phyloP scores from a whole-genome alignment of 805 yeast species.

The Candida railenensis region DNA sequence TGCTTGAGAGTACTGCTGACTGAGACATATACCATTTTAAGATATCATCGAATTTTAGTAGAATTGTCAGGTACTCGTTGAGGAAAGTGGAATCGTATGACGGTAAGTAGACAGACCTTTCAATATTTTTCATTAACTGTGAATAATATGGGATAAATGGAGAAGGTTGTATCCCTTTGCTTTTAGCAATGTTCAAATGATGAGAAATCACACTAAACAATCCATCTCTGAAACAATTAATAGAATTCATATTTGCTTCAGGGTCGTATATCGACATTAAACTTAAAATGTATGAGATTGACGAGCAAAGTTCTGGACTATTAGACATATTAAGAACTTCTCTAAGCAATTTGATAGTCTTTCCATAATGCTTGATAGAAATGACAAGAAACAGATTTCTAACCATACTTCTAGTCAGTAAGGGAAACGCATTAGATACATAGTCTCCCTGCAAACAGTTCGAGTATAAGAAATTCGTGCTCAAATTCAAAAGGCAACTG shows the following conservation, averaged over 20 bases:
- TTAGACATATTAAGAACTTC: conserved; percentile 23
- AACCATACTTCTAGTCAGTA: conserved; percentile 13
- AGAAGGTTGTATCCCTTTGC: conserved; percentile 7
- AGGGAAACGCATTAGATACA: conserved; percentile 8
- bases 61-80: conserved; percentile 23
- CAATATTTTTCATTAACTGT: conserved; percentile 33
- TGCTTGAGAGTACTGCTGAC: conserved; percentile 5
- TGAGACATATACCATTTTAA: conserved; percentile 5
- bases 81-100: conserved; percentile 32
- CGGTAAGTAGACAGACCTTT: conserved; percentile 34
- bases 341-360: conserved; percentile 33
- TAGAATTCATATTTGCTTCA: conserved; percentile 36
- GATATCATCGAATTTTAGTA: conserved; percentile 22
- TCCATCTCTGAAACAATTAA: conserved; percentile 41
- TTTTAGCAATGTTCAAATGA: conserved; percentile 13
- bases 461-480: conserved; percentile 37
- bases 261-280: conserved; percentile 44
- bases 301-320: conserved; percentile 31
- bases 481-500: conserved; percentile 35
- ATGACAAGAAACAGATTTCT: conserved; percentile 28
- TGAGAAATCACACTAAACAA: conserved; percentile 34
- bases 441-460: conserved; percentile 20
- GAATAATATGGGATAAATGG: conserved; percentile 30
- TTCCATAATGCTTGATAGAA: conserved; percentile 36
- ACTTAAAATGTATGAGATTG: conserved; percentile 35